Base-by-base conservation (phyloP, 345 rosid genomes). In the Aegle marmelos region DNA sequence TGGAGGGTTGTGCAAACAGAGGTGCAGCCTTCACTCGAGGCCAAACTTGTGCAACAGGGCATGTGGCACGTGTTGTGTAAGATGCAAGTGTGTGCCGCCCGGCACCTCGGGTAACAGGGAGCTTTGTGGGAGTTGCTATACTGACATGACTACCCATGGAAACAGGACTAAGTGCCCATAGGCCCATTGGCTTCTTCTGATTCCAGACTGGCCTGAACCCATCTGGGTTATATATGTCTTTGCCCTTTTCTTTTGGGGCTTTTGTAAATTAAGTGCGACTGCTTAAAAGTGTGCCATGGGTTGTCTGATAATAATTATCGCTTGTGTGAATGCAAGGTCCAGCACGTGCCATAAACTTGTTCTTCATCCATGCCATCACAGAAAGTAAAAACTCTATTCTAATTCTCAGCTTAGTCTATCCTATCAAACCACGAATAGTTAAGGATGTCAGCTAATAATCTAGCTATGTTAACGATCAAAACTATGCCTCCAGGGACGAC, bases 41-140 rank as follows among this genome's bases (percentile, higher is more conserved):
- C 86, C 86, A 6, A 86, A 86, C 65, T 64, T 85, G 82, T 88
- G 91, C 82, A 78, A 73, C 30, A 83, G 89, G 71, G 91, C 91
- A 54, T 86, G 91, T 58, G 85, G 83, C 67, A 86, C 89, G 4
- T 88, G 91, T 72, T 88, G 91, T 65, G 41, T 70, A 67, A 86
- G 91, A 62, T 88, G 91, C 81, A 78, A 85, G 53, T 88, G 91
- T 53, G 91, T 89, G 25, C 91, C 91, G 1, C 90, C 90, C 0
- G 90, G 91, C 14, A 89, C 90, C 25, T 59, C 86, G 0, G 90
- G 91, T 19, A 85, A 89, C 63, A 56, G 78, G 60, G 84, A 82
- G 63, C 71, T 59, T 19, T 83, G 91, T 72, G 89, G 80, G 36
- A 75, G 85, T 57, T 89, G 91, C 82, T 87, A 89, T 53, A 86